A percentile compares a stretch with the other conserved stretches of the same genome.
Evolutionary conservation across 352 stramenopile species (phyloP).

Genomic region (Globisporangium perplexum): DNA sequence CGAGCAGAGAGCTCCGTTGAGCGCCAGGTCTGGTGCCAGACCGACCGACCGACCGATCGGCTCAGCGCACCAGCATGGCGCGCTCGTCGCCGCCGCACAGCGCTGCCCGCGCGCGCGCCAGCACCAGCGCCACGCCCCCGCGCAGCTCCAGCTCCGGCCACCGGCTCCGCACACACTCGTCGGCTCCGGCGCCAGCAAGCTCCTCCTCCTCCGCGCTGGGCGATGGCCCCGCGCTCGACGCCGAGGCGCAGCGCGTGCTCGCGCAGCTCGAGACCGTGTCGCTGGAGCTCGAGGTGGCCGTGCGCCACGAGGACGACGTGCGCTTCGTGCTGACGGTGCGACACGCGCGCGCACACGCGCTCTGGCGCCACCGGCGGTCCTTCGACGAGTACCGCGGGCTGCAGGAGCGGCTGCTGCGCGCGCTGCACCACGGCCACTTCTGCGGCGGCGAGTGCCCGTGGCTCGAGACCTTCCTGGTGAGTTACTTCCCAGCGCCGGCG

Average conservation of each 20-base stretch:
- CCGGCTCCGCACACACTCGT: not conserved
- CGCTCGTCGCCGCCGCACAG: not conserved
- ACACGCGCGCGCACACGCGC: constrained; percentile 20
- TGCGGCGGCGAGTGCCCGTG: constrained; percentile 47
- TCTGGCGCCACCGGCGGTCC: constrained; percentile 31
- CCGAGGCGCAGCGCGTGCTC: constrained; percentile 12
- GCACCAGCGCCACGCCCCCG: not conserved
- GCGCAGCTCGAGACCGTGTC: constrained; percentile 27
- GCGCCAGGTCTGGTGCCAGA: no score
- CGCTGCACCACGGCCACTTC: constrained; percentile 48
- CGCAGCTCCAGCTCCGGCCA: constrained; percentile 1
- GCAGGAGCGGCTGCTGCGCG: constrained; percentile 23
- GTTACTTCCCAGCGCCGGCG: constrained; percentile 28
- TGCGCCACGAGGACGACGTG: constrained; percentile 25
- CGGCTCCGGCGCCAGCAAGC: not conserved
- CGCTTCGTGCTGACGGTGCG: constrained; percentile 41
- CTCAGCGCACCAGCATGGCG: not conserved
- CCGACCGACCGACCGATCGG: not conserved
- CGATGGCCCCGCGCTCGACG: not conserved
- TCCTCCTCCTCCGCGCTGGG: not conserved
- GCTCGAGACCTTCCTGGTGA: constrained; percentile 41
- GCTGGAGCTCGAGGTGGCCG: constrained; percentile 18
- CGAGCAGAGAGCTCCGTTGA: not conserved
- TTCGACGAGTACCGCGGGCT: constrained; percentile 45
- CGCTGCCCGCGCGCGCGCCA: not conserved